phyloP scores from a whole-genome alignment of 2,329 filamentous ascomycete species.

The Sporothrix schenckii region DNA sequence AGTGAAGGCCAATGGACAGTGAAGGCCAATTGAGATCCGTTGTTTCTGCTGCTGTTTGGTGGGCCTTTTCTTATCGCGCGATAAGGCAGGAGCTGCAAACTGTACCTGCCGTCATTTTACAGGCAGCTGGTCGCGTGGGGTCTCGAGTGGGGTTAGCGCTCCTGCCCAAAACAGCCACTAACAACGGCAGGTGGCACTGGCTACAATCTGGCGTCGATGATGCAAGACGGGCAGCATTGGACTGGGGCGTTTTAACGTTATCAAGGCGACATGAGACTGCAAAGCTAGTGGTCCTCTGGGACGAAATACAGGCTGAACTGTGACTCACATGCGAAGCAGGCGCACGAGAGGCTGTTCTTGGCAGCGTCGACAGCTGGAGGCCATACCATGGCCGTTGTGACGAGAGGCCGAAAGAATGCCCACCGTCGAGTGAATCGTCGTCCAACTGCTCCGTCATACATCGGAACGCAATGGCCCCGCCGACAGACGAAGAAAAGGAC shows the following conservation, averaged over 20 bases:
- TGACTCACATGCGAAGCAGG: not conserved
- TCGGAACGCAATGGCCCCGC: slow-evolving; percentile 22
- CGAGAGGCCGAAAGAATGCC: no score
- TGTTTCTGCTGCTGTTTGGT: not conserved
- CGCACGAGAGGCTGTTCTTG: not conserved
- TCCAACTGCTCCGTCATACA: no score
- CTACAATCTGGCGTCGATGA: slow-evolving; percentile 11
- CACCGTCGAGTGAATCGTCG: no score
- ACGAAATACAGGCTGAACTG: not conserved
- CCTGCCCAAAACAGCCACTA: slow-evolving; percentile 16
- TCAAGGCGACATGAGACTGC: not conserved
- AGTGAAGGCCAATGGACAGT: no score
- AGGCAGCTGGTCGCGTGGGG: not conserved
- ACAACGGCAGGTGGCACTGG: not conserved
- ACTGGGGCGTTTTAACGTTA: no score
- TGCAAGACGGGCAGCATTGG: not conserved
- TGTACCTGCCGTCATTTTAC: slow-evolving; percentile 18
- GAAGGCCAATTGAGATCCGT: not conserved
- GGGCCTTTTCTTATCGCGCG: slow-evolving; percentile 23
- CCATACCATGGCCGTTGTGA: no score
- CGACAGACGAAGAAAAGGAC: slow-evolving; percentile 15
- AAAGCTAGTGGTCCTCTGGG: not conserved
- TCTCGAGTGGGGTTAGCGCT: slow-evolving; percentile 13
- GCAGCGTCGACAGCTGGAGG: not conserved
- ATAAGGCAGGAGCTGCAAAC: slow-evolving; percentile 1